These are phyloP conservation scores for Phaeosphaeriaceae sp. DNA, from an alignment of 2,329 filamentous ascomycete genomes.

Conservation along the genomic window DNA sequence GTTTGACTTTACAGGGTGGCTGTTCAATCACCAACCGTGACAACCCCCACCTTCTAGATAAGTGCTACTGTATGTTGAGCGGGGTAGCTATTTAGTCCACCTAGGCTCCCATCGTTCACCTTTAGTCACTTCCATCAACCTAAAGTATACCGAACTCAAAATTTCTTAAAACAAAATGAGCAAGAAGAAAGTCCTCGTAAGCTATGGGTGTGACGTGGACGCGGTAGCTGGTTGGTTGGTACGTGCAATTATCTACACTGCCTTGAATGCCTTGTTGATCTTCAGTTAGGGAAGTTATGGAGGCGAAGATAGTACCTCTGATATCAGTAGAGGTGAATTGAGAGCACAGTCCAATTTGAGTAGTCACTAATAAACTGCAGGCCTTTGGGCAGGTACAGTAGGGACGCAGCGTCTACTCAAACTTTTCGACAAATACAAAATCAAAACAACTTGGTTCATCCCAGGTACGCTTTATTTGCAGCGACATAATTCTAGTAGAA, in stretches of 20 bases:
- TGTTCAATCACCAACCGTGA: too few relatives aligned
- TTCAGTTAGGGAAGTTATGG: constrained; percentile 66
- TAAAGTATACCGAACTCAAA: too few relatives aligned
- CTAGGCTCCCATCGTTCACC: too few relatives aligned
- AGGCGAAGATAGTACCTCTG: constrained; percentile 73
- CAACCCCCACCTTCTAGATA: too few relatives aligned
- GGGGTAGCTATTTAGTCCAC: too few relatives aligned
- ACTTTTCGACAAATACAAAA: constrained; percentile 74
- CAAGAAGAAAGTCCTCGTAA: constrained; percentile 61
- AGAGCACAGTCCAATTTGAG: background rate
- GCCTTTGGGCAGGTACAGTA: constrained; percentile 72
- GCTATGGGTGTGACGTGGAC: constrained; percentile 76
- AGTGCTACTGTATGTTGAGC: too few relatives aligned
- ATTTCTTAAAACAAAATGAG: constrained; percentile 37
- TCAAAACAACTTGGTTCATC: constrained; percentile 73
- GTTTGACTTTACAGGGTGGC: too few relatives aligned
- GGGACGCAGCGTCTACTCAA: constrained; percentile 72
- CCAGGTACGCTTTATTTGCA: constrained; percentile 54
- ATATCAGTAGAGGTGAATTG: constrained; percentile 69
- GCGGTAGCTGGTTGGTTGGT: constrained; percentile 31
- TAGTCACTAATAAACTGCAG: constrained; percentile 39
- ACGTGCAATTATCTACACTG: constrained; percentile 47
- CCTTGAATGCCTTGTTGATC: constrained; percentile 67
- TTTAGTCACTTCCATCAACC: too few relatives aligned
- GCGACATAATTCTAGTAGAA: background rate